Evolutionary conservation across 768 basidiomycete species (phyloP).

Genomic region (Phallus indusiatus): DNA sequence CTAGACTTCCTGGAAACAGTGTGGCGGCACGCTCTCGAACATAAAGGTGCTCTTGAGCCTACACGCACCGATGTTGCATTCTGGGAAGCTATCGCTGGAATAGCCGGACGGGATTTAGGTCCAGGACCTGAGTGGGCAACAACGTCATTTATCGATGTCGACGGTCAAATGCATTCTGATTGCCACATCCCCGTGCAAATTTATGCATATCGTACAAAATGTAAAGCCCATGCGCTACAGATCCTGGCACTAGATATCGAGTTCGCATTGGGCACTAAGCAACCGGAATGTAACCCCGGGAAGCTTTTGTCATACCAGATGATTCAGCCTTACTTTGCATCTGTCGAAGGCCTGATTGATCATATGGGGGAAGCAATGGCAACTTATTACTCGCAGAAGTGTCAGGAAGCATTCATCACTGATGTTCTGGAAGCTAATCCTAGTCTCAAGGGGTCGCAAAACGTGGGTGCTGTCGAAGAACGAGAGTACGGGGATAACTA

Average conservation of each 20-base stretch:
- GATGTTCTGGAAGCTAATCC: slow-evolving; percentile 44
- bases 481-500: slow-evolving; percentile 78
- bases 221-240: slow-evolving; percentile 67
- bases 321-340: slow-evolving; percentile 47
- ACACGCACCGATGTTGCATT: slow-evolving; percentile 50
- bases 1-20: slow-evolving; percentile 68
- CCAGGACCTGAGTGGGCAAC: slow-evolving; percentile 62
- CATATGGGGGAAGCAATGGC: slow-evolving; percentile 60
- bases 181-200: slow-evolving; percentile 51
- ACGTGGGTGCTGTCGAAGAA: slow-evolving; percentile 50
- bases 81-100: slow-evolving; percentile 59
- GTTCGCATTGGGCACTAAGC: slow-evolving; percentile 34
- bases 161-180: slow-evolving; percentile 42
- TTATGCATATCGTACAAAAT: slow-evolving; percentile 59
- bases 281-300: slow-evolving; percentile 12
- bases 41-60: slow-evolving; percentile 46
- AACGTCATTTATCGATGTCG: slow-evolving; percentile 35
- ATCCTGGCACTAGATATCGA: slow-evolving; percentile 70
- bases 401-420: slow-evolving; percentile 54
- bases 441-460: slow-evolving; percentile 52
- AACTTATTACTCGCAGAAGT: slow-evolving; percentile 58
- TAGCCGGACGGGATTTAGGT: slow-evolving; percentile 62
- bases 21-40: slow-evolving; percentile 75
- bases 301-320: slow-evolving; percentile 54
- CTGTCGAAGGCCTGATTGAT: slow-evolving; percentile 51